These are phyloP conservation scores for Lasiosphaeria hispida DNA, from an alignment of 495 filamentous ascomycete genomes.

Conservation along the genomic window DNA sequence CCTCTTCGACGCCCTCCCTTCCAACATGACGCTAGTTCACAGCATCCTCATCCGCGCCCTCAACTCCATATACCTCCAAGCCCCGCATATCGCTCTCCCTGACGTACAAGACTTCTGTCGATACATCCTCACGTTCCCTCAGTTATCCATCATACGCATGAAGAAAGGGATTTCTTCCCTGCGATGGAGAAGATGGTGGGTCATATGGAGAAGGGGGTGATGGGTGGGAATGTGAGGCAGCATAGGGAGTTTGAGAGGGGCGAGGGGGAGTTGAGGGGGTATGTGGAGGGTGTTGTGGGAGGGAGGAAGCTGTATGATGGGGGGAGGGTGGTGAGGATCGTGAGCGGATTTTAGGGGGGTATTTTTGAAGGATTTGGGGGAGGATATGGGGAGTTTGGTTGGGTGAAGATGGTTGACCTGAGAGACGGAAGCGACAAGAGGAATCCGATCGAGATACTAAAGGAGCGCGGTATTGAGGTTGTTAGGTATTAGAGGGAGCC, in stretches of 20 bases:
- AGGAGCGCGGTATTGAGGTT: too few species aligned
- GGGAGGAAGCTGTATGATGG: slow-evolving; percentile 34
- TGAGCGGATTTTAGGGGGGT: slow-evolving; percentile 41
- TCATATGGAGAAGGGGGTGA: slow-evolving; percentile 41
- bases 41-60: slow-evolving; percentile 48
- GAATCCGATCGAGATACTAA: too few species aligned
- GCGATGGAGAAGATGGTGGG: slow-evolving; percentile 38
- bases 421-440: too few species aligned
- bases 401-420: slow-evolving; percentile 28
- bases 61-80: slow-evolving; percentile 53
- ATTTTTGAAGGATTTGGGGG: slow-evolving; percentile 39
- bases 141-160: slow-evolving; percentile 41
- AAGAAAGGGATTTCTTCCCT: slow-evolving; percentile 48
- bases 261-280: slow-evolving; percentile 36
- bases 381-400: slow-evolving; percentile 41
- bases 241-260: slow-evolving; percentile 43
- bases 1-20: slow-evolving; percentile 30
- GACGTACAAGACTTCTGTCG: slow-evolving; percentile 40
- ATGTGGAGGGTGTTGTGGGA: slow-evolving; percentile 24
- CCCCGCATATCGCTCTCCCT: slow-evolving; percentile 30
- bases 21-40: slow-evolving; percentile 48
- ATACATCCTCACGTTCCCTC: slow-evolving; percentile 30
- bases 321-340: slow-evolving; percentile 32
- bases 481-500: too few species aligned
- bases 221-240: slow-evolving; percentile 45